Conservation (phyloP, 1,284 basidiomycete species). For the Afroboletus lepidellus region DNA sequence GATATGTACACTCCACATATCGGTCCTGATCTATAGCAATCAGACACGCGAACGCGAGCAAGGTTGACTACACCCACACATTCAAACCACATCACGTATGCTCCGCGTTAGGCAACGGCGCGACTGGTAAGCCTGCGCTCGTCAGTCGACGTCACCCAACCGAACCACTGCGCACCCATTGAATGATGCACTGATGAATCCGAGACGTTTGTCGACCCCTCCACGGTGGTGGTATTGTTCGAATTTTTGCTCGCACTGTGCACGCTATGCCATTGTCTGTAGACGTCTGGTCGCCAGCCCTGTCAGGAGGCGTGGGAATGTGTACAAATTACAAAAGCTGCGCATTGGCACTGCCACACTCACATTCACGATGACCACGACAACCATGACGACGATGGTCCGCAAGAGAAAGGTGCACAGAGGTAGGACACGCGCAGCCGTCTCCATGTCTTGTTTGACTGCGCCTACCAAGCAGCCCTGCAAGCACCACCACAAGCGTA, state of each 20-base stretch:
- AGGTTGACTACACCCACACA: too few relatives aligned
- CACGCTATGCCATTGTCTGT: conserved; percentile 22
- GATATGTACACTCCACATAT: too few relatives aligned
- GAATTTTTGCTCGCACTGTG: conserved; percentile 16
- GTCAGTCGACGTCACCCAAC: too few relatives aligned
- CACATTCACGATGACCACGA: conserved; percentile 8
- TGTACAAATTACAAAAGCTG: conserved; percentile 6
- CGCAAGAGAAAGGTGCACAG: conserved; percentile 19
- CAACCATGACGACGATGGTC: conserved; percentile 22
- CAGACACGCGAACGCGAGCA: too few relatives aligned
- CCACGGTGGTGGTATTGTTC: conserved; percentile 22
- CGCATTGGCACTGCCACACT: conserved; percentile 3
- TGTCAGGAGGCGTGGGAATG: conserved; percentile 14
- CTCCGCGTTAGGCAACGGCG: too few relatives aligned
- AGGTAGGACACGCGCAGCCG: conserved; percentile 30
- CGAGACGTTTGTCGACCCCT: conserved; percentile 16
- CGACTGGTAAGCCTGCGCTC: too few relatives aligned
- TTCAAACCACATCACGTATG: too few relatives aligned
- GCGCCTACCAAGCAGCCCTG: conserved; percentile 25
- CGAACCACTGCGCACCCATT: too few relatives aligned
- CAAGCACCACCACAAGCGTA: conserved; percentile 27
- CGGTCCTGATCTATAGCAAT: too few relatives aligned
- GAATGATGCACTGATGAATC: conserved; percentile 31
- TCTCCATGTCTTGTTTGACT: conserved; percentile 19
- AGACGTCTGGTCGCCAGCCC: conserved; percentile 21